A percentile compares a stretch with the other conserved stretches of the same genome.
phyloP scores from a whole-genome alignment of 2,329 filamentous ascomycete species.

The Penicillium polonicum region DNA sequence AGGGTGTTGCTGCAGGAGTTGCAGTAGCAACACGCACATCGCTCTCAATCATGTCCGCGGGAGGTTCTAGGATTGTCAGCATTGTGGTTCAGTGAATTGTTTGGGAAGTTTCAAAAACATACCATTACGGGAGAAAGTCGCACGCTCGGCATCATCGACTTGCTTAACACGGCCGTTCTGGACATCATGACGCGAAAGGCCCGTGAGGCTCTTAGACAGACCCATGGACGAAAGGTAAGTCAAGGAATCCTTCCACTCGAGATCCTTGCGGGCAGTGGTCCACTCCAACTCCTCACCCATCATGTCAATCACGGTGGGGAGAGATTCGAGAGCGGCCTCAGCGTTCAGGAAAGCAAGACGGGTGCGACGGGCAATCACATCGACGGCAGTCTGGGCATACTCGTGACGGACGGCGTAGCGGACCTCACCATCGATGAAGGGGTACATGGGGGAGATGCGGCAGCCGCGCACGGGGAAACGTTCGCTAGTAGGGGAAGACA shows the following conservation, averaged over 20 bases:
- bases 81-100: background rate
- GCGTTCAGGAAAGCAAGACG: constrained; percentile 88
- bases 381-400: constrained; percentile 86
- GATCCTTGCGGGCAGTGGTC: constrained; percentile 68
- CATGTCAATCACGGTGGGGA: constrained; percentile 82
- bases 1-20: constrained; percentile 48
- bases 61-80: constrained; percentile 29
- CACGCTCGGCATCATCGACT: constrained; percentile 42
- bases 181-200: constrained; percentile 57
- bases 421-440: constrained; percentile 88
- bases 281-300: constrained; percentile 84
- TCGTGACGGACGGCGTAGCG: constrained; percentile 85
- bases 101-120: constrained; percentile 18
- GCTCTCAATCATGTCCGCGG: constrained; percentile 52
- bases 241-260: constrained; percentile 75
- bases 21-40: constrained; percentile 41
- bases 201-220: constrained; percentile 57
- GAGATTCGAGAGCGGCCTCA: constrained; percentile 80
- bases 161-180: constrained; percentile 55
- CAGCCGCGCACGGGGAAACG: constrained; percentile 81
- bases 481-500: constrained; percentile 72
- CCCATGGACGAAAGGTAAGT: constrained; percentile 62
- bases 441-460: constrained; percentile 77
- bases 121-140: constrained; percentile 45
- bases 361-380: constrained; percentile 81